Evolutionary conservation across 176 grass and related monocot genomes (phyloP).

Genomic region (Themeda triandra): DNA sequence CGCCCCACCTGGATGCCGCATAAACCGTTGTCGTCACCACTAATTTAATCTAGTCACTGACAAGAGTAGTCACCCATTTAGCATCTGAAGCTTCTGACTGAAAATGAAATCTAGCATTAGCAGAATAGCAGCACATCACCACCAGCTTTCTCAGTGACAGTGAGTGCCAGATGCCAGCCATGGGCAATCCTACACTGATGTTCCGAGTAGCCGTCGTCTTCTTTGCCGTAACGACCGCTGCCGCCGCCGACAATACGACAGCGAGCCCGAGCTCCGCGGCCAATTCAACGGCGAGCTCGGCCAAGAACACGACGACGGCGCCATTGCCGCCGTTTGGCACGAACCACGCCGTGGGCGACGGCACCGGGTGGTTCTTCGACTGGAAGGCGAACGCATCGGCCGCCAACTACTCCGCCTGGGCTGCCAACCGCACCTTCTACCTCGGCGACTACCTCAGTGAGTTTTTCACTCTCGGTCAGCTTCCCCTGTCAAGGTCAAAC

Average conservation of each 20-base stretch:
- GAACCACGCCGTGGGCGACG: slow-evolving; percentile 67
- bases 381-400: slow-evolving; percentile 42
- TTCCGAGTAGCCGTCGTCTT: neutral
- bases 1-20: slow-evolving; percentile 1
- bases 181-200: neutral
- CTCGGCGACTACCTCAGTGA: slow-evolving; percentile 77
- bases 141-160: neutral
- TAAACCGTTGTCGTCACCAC: neutral
- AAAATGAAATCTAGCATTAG: neutral
- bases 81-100: neutral
- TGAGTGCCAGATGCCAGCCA: neutral
- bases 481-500: no score
- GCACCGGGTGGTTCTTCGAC: slow-evolving; percentile 69
- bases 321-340: slow-evolving; percentile 27
- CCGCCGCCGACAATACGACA: neutral
- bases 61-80: neutral
- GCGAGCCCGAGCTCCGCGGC: no score
- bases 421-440: slow-evolving; percentile 58
- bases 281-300: neutral
- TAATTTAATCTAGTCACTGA: neutral
- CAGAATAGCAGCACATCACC: neutral
- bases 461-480: no score
- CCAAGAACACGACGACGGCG: slow-evolving; percentile 13
- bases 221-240: neutral
- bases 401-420: slow-evolving; percentile 69